Evolutionary conservation across 2,329 filamentous ascomycete species (phyloP).

Genomic region (Cadophora gregata): DNA sequence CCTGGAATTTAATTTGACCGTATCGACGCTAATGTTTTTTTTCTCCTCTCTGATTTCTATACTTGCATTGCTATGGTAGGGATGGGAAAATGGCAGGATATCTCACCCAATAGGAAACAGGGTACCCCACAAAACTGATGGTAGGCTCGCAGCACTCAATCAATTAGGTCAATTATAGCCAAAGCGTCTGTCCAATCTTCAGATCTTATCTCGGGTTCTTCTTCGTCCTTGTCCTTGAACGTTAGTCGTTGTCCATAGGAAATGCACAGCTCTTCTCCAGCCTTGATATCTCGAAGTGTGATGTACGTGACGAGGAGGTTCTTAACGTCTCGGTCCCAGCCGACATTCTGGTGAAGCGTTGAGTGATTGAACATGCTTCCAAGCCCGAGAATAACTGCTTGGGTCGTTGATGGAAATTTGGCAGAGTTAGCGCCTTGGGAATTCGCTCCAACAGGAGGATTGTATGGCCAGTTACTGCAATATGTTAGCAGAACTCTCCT

Average conservation of each 20-base stretch:
- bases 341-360: conserved; percentile 56
- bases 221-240: conserved; percentile 45
- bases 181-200: conserved; percentile 41
- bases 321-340: conserved; percentile 56
- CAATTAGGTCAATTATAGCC: conserved; percentile 43
- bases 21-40: conserved; percentile 5
- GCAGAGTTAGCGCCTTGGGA: conserved; percentile 29
- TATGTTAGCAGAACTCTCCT: conserved; percentile 1
- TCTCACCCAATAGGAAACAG: conserved; percentile 24
- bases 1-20: conserved; percentile 51
- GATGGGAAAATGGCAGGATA: conserved; percentile 34
- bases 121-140: conserved; percentile 7
- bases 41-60: conserved; percentile 7
- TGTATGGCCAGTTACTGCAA: conserved; percentile 44
- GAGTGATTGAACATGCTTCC: conserved; percentile 66
- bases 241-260: conserved; percentile 46
- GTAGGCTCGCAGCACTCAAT: conserved; percentile 29
- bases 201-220: conserved; percentile 29
- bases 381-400: conserved; percentile 60
- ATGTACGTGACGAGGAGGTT: conserved; percentile 54
- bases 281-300: conserved; percentile 53
- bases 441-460: conserved; percentile 35
- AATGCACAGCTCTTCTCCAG: conserved; percentile 61
- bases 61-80: conserved; percentile 9
- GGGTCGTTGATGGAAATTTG: conserved; percentile 46